Evolutionary conservation across 2,329 filamentous ascomycete species (phyloP).

Genomic region (Blastomyces emzantsi): DNA sequence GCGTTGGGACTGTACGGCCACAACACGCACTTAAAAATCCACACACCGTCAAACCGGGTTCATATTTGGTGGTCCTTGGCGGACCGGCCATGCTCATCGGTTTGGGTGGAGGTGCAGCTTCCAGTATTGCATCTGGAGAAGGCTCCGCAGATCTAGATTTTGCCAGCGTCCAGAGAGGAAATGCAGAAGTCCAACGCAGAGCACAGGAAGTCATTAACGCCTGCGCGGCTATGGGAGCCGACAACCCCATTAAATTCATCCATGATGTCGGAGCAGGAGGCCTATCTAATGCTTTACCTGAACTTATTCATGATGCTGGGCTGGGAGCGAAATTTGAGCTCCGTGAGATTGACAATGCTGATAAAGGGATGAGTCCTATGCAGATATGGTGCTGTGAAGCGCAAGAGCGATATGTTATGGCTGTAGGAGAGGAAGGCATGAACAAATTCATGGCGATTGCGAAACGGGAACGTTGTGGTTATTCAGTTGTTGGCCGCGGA

Average conservation of each 20-base stretch:
- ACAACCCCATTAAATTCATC: conserved; percentile 92
- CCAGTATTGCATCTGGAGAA: conserved; percentile 79
- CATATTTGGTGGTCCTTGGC: conserved; percentile 84
- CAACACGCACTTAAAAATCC: conserved; percentile 82
- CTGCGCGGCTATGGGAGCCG: conserved; percentile 70
- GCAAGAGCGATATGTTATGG: conserved; percentile 90
- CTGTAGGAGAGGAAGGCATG: conserved; percentile 71
- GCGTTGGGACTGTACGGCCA: conserved; percentile 83
- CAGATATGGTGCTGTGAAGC: conserved; percentile 98
- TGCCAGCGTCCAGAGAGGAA: conserved; percentile 92
- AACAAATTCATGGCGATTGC: conserved; percentile 61
- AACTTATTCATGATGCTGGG: conserved; percentile 84
- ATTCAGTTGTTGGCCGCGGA: conserved; percentile 80
- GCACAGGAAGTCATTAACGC: conserved; percentile 98
- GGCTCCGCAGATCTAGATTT: conserved; percentile 90
- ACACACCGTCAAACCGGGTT: conserved; percentile 70
- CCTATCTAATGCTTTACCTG: conserved; percentile 72
- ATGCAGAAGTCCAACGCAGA: conserved; percentile 89
- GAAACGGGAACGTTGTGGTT: conserved; percentile 80
- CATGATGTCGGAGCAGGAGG: conserved; percentile 96
- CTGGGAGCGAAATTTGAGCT: conserved; percentile 88
- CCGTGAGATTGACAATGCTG: conserved; percentile 84
- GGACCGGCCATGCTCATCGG: conserved; percentile 97
- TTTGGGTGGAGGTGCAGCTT: conserved; percentile 88
- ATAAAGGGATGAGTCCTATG: conserved; percentile 85